Evolutionary conservation across 2,329 filamentous ascomycete species (phyloP), one percentile per base, ranked within the genome.

Genomic region (Ophiostoma tasmaniense): DNA sequence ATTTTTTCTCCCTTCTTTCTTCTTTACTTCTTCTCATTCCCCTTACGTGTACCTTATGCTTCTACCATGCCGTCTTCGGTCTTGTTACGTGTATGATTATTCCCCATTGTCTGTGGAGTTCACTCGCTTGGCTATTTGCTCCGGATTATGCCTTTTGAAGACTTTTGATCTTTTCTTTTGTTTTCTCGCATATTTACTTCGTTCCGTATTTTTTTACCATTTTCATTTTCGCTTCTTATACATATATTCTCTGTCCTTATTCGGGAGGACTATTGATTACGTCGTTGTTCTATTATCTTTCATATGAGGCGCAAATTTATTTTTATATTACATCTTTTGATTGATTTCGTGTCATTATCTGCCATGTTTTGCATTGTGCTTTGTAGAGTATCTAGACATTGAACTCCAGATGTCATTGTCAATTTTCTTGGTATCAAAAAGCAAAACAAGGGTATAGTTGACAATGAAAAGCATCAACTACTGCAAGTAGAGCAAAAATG

Each of bases 21-120:
- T 22, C 22, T 25, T 30, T 6, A 2, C 37, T 22, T 28, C 3
- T 33, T 33, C 3, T 33, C 50, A 25, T 10, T 6, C 39, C 33
- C 28, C 39, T 64, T 64, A 64, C 59, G 30, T 64, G 59, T 64
- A 64, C 61, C 59, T 64, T 64, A 14, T 37, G 52, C 30, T 61
- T 50, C 50, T 64, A n/a, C 55, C 59, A 62, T 8, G 33, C 61
- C 61, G 61, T 64, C 33, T 37, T 37, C 33, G 61, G 30, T 64
- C 50, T 66, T 66, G 59, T 70, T 64, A 67, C 20, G 68, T 69
- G 65, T 65, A 71, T 64, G 68, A 69, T 55, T 67, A 69, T 68
- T 72, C 73, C 67, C 68, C 75, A 37, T 64, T 25, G 61, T 37
- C 22, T 37, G 61, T 62, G 59, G 61, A 64, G 61, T 37, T 64